phyloP scores from a whole-genome alignment of 306 rosid species.

The apple (Malus domestica) region DNA sequence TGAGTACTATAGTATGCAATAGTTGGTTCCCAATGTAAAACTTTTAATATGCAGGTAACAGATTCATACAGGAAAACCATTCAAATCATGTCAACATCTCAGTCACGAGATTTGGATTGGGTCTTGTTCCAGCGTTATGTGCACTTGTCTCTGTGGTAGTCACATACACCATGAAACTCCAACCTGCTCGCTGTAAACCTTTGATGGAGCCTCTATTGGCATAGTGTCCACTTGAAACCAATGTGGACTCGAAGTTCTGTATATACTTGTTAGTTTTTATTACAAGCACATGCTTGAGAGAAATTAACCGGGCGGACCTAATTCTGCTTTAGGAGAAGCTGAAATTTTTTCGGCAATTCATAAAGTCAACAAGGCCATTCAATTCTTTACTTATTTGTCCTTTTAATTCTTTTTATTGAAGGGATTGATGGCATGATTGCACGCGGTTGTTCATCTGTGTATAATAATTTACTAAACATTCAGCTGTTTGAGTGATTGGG shows the following conservation, averaged over 20 bases:
- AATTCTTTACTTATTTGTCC: background rate
- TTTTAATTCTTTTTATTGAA: background rate
- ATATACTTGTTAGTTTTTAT: background rate
- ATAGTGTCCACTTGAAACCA: slow-evolving; percentile 11
- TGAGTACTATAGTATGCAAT: background rate
- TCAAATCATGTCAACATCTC: slow-evolving; percentile 26
- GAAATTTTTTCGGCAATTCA: background rate
- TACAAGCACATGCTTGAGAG: background rate
- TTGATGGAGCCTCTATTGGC: slow-evolving; percentile 53
- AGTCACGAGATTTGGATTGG: slow-evolving; percentile 72
- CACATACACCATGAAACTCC: slow-evolving; percentile 63
- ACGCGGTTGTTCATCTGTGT: background rate
- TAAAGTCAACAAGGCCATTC: background rate
- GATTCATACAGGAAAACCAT: slow-evolving; percentile 17
- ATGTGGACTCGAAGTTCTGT: background rate
- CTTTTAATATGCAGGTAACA: slow-evolving; percentile 40
- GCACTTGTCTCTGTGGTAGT: slow-evolving; percentile 54
- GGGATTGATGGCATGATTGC: background rate
- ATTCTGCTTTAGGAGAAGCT: background rate
- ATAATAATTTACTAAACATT: background rate
- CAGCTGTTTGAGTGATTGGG: background rate
- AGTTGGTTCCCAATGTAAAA: background rate
- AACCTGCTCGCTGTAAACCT: slow-evolving; percentile 40
- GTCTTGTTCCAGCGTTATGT: slow-evolving; percentile 68
- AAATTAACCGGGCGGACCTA: background rate